These are phyloP conservation scores for Zopfia rhizophila DNA, from an alignment of 2,329 filamentous ascomycete genomes.

Conservation along the genomic window DNA sequence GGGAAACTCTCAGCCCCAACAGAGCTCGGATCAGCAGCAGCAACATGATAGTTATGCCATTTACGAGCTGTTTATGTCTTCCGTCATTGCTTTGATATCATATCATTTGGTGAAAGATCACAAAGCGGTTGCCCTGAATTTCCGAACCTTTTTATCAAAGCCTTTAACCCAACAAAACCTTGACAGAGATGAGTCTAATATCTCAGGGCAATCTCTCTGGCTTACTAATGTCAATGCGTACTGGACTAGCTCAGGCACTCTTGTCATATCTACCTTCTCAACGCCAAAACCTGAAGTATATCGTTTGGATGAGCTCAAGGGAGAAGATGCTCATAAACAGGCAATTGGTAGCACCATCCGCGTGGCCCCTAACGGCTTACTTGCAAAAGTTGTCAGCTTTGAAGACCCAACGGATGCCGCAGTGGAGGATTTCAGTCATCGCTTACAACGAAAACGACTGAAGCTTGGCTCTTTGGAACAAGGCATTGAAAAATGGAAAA, in stretches of 20 bases:
- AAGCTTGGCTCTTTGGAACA: conserved; percentile 39
- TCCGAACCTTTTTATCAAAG: conserved; percentile 48
- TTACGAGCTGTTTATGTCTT: conserved; percentile 52
- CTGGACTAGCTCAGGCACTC: conserved; percentile 47
- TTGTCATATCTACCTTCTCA: conserved; percentile 44
- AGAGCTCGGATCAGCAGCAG: conserved; percentile 28
- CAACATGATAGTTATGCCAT: conserved; percentile 43
- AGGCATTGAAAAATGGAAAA: conserved; percentile 47
- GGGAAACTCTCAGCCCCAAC: conserved; percentile 23
- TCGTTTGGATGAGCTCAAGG: conserved; percentile 27
- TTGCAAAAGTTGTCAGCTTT: conserved; percentile 43
- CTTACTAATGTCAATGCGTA: conserved; percentile 44
- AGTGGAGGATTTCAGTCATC: conserved; percentile 30
- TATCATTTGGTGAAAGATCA: conserved; percentile 46
- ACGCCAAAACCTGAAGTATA: conserved; percentile 33
- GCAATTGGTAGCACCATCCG: conserved; percentile 43
- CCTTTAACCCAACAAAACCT: conserved; percentile 20
- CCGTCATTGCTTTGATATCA: conserved; percentile 48
- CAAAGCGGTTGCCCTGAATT: conserved; percentile 47
- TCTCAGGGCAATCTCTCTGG: conserved; percentile 24
- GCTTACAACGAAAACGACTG: conserved; percentile 36
- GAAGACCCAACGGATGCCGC: conserved; percentile 36
- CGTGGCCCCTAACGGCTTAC: conserved; percentile 46
- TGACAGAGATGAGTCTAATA: conserved; percentile 14
- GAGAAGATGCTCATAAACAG: conserved; percentile 28